Base-by-base conservation (phyloP, 2,329 filamentous ascomycete genomes). In the Trichophyton simii region DNA sequence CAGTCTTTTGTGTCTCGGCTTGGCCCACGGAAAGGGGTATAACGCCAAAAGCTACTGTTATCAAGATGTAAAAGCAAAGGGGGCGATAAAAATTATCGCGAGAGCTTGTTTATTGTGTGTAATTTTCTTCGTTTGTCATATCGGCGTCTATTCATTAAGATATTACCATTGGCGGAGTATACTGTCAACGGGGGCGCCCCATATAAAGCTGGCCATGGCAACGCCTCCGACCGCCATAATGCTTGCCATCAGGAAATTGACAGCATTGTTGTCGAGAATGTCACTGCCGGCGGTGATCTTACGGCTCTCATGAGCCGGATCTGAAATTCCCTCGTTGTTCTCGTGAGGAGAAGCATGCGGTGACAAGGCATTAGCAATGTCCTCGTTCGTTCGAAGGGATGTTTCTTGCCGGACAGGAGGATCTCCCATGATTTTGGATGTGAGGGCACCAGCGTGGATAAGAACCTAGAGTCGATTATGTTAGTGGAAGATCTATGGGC, bases 211-310 rank as follows among this genome's bases (percentile, higher is more conserved):
- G 1, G 74, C 70, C 60, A 83, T 74, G 0, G 76, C 78, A 83
- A 97, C 95, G 3, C 86, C 88, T 3, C 86, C 83, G 18, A 91
- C 66, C 71, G 89, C 96, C 83, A 95, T 91, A 3, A 80, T 79
- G 13, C 83, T 80, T 0, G 92, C 91, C 92, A 96, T 97, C 61
- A 92, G 73, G 62, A 96, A 83, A 73, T 99, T 99, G 68, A 99
- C 91, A 60, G 89, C 88, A 73, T 99, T 99, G 73, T 99, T 99
- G 73, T 95, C 91, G 62, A 99, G 78, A 64, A 95, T 72, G 71
- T 96, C 82, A 76, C 79, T 58, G 71, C 84, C 90, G 66, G 79
- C 87, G 74, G 88, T 84, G 5, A 86, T 74, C 3, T 84, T 76
- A 18, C 87, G 78, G 59, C 85, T 86, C 63, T 86, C 82, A 67